Base-by-base conservation (phyloP, 441 rosid species). In the Adansonia grandidieri region DNA sequence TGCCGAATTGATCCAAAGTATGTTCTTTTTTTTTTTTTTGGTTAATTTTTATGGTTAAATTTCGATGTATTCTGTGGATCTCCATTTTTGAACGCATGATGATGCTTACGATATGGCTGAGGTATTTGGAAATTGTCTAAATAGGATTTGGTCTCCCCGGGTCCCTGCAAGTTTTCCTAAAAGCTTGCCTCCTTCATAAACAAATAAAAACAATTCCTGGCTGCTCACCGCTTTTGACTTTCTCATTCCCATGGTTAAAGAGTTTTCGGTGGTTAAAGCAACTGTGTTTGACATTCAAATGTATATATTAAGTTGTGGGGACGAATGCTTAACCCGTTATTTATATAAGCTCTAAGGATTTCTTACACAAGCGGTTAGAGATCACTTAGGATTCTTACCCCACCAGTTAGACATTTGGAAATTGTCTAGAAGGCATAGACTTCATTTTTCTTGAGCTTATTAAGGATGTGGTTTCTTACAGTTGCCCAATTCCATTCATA, bases 1-100 rank as follows among this genome's bases (percentile, higher is more conserved):
- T 74, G 82, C 79, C 20, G 70, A 77, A 77, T 66, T 74, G 58
- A 72, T 77, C 76, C 79, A 19, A 73, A 80, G 80, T 60, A 75
- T 75, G 80, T 76, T 56, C 51, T 77, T 79, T 42, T 42, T 77
- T 63, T 63, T 42, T 42, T 77, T 63, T 63, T 2, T 2, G 37
- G 58, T 9, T 48, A 5, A 3, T 54, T 47, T 47, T 60, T 58
- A 0, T 69, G 71, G 22, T 11, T 53, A 28, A 66, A 19, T 50
- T 63, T 15, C 45, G 45, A 40, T 63, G 47, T 63, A 14, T 32
- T 63, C 47, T 1, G 2, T 14, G 45, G 54, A 58, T 58, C 68
- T 50, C 45, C 78, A 63, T 63, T 69, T 60, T 2, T n/a, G 14
- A 51, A 40, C 54, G 47, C 47, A 57, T 40, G 66, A 6, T 32